Conservation (phyloP, 2,329 filamentous ascomycete species). For the Ascochyta koolunga region DNA sequence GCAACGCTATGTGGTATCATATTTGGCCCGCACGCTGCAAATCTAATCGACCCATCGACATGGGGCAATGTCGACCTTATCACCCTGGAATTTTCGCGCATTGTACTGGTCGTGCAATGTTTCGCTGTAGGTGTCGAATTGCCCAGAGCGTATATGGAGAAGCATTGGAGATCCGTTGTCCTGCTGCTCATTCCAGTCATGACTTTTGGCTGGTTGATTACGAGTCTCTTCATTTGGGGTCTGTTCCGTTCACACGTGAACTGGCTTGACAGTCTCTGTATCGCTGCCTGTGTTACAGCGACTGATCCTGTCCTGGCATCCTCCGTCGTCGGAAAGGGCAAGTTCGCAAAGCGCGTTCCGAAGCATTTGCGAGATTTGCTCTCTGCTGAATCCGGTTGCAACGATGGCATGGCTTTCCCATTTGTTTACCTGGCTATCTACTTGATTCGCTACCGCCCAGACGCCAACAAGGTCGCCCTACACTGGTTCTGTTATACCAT, state of each 20-base stretch:
- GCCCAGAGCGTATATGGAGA: slow-evolving; percentile 95
- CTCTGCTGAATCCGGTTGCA: slow-evolving; percentile 96
- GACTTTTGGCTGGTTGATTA: slow-evolving; percentile 94
- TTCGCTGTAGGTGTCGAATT: slow-evolving; percentile 91
- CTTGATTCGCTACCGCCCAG: slow-evolving; percentile 78
- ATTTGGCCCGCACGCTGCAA: slow-evolving; percentile 83
- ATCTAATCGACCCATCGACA: slow-evolving; percentile 73
- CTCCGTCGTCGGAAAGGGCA: slow-evolving; percentile 97
- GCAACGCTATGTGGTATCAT: slow-evolving; percentile 87
- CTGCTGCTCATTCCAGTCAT: slow-evolving; percentile 93
- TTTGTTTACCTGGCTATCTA: slow-evolving; percentile 95
- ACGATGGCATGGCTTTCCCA: slow-evolving; percentile 99
- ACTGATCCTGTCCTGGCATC: slow-evolving; percentile 97
- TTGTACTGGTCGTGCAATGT: slow-evolving; percentile 89
- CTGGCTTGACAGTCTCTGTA: slow-evolving; percentile 88
- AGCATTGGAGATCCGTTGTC: slow-evolving; percentile 91
- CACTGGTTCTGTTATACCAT: slow-evolving; percentile 91
- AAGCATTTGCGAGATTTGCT: slow-evolving; percentile 96
- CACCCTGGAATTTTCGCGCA: slow-evolving; percentile 86
- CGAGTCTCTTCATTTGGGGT: slow-evolving; percentile 94
- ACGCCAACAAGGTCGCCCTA: slow-evolving; percentile 72
- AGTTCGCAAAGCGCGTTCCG: slow-evolving; percentile 95
- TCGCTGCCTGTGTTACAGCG: slow-evolving; percentile 93
- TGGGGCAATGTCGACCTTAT: slow-evolving; percentile 89
- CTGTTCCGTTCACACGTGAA: slow-evolving; percentile 73